Conservation (phyloP, 257 asterid genomes). For the Penstemon eatonii region DNA sequence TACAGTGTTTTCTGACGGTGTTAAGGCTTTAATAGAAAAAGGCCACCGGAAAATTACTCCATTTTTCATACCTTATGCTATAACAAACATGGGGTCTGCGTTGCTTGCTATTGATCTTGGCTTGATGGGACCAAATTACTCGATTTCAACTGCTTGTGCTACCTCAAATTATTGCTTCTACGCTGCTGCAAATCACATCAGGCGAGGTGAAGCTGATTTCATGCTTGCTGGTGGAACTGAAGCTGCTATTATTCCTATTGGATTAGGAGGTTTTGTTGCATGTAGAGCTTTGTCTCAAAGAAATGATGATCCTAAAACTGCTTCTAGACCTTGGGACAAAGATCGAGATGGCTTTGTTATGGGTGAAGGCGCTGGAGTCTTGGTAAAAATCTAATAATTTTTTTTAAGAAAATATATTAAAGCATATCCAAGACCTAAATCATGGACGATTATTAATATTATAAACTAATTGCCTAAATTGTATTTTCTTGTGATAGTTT, state of each 20-base stretch:
- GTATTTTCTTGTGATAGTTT: not conserved
- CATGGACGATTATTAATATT: not conserved
- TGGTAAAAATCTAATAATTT: conserved; percentile 34
- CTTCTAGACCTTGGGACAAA: conserved; percentile 76
- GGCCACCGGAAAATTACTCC: conserved; percentile 53
- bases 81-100: conserved; percentile 59
- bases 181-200: conserved; percentile 73
- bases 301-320: conserved; percentile 67
- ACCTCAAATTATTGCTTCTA: conserved; percentile 68
- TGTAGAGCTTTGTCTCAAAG: conserved; percentile 75
- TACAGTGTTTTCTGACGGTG: conserved; percentile 42
- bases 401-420: too few species aligned
- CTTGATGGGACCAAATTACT: conserved; percentile 72
- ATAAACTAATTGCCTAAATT: too few species aligned
- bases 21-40: conserved; percentile 46
- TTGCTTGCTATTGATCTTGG: conserved; percentile 64
- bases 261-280: conserved; percentile 69
- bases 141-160: conserved; percentile 74
- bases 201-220: conserved; percentile 67
- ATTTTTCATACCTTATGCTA: conserved; percentile 51
- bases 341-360: conserved; percentile 60
- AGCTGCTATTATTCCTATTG: conserved; percentile 55
- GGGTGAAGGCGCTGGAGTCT: conserved; percentile 67
- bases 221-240: conserved; percentile 76
- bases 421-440: too few species aligned